A percentile compares a stretch with the other conserved stretches of the same genome.
phyloP scores from a whole-genome alignment of 2,329 filamentous ascomycete genomes.

The Fusarium sororula region DNA sequence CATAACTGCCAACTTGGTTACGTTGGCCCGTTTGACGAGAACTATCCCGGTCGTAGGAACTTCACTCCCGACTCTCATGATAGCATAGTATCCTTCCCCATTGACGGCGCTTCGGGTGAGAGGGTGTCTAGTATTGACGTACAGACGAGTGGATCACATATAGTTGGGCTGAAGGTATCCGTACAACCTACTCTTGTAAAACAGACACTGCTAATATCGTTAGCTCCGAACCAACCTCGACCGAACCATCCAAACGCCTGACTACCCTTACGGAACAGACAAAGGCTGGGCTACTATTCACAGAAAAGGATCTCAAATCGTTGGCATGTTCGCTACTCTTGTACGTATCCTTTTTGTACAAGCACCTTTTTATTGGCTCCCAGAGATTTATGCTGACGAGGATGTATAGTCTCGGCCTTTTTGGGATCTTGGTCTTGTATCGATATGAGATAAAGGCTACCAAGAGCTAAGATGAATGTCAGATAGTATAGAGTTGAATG shows the following conservation, averaged over 20 bases:
- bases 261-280: not conserved
- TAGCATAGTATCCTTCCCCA: not conserved
- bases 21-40: not conserved
- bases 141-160: not conserved
- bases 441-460: not conserved
- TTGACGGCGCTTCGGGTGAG: not conserved
- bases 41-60: not conserved
- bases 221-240: not conserved
- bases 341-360: not conserved
- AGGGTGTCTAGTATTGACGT: not conserved
- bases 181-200: fast-evolving
- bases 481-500: not conserved
- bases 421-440: not conserved
- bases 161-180: not conserved
- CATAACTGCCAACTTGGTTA: not conserved
- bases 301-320: too few species aligned
- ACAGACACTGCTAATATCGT: not conserved
- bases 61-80: not conserved
- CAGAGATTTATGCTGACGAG: too few species aligned
- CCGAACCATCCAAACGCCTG: not conserved
- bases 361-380: too few species aligned
- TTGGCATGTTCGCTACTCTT: not conserved
- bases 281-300: not conserved
- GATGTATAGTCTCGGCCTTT: not conserved
- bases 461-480: not conserved